A percentile compares a stretch with the other conserved stretches of the same genome.
These are phyloP conservation scores for Venturia effusa DNA, from an alignment of 2,329 filamentous ascomycete genomes.

Conservation along the genomic window DNA sequence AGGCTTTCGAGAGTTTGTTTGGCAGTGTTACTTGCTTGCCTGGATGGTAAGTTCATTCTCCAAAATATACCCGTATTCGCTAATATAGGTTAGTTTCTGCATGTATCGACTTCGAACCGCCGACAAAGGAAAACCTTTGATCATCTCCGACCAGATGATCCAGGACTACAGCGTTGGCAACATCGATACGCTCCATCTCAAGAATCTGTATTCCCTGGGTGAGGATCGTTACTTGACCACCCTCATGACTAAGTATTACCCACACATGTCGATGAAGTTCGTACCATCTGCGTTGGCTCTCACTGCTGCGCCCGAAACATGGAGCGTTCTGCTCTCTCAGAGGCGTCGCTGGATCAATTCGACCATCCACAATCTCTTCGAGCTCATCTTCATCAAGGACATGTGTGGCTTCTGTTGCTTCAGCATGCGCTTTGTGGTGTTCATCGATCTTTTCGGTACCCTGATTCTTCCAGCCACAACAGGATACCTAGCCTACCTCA, in stretches of 20 bases:
- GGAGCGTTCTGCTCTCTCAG: constrained; percentile 91
- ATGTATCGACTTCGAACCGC: constrained; percentile 96
- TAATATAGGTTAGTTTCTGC: constrained; percentile 61
- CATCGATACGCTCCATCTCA: constrained; percentile 88
- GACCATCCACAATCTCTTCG: constrained; percentile 89
- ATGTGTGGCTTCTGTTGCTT: constrained; percentile 99
- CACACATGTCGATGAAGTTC: constrained; percentile 92
- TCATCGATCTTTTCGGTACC: constrained; percentile 87
- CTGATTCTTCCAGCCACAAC: constrained; percentile 84
- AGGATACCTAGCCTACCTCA: constrained; percentile 75
- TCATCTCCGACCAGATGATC: constrained; percentile 83
- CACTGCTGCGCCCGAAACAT: constrained; percentile 88
- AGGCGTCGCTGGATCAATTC: constrained; percentile 99
- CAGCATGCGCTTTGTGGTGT: constrained; percentile 93
- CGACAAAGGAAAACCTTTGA: constrained; percentile 87
- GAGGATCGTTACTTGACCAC: constrained; percentile 97
- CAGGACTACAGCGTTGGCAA: constrained; percentile 78
- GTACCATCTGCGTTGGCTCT: constrained; percentile 84
- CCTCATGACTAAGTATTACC: constrained; percentile 97
- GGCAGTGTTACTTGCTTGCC: constrained; percentile 97
- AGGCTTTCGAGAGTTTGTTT: constrained; percentile 96
- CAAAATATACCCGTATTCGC: background rate
- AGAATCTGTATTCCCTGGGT: constrained; percentile 86
- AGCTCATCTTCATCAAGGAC: constrained; percentile 81
- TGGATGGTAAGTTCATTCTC: constrained; percentile 65